Percentiles rank a stretch among this genome's conserved stretches.
Evolutionary conservation across 306 rosid genomes (phyloP).

Genomic region (Prinsepia uniflora): DNA sequence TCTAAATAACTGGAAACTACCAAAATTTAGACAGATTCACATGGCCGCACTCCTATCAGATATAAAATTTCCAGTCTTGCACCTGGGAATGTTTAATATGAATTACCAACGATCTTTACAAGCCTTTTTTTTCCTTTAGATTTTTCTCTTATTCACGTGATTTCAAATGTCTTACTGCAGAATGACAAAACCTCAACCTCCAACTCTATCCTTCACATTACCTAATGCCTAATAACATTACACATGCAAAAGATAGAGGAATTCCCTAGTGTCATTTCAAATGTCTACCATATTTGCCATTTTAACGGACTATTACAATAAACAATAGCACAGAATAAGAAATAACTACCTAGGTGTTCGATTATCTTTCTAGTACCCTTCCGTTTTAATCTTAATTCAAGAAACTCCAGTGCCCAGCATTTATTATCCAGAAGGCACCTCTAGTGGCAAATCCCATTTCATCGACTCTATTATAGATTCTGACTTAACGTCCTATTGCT

Average conservation of each 20-base stretch:
- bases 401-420: background rate
- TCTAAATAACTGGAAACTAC: too few relatives aligned
- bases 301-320: background rate
- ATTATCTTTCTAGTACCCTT: background rate
- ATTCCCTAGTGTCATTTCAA: background rate
- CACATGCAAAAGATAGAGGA: background rate
- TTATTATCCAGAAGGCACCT: background rate
- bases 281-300: background rate
- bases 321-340: background rate
- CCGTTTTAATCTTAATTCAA: background rate
- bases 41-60: too few relatives aligned
- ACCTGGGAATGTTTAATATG: too few relatives aligned
- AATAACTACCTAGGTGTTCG: background rate
- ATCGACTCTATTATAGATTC: background rate
- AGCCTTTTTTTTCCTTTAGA: background rate
- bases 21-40: too few relatives aligned
- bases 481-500: background rate
- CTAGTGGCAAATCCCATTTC: background rate
- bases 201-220: constrained; percentile 5
- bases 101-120: too few relatives aligned
- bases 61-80: too few relatives aligned
- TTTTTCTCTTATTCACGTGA: background rate
- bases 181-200: background rate
- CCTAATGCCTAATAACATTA: background rate
- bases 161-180: background rate